Conservation (phyloP, 2,329 filamentous ascomycete species). For the Clarireedia paspali region DNA sequence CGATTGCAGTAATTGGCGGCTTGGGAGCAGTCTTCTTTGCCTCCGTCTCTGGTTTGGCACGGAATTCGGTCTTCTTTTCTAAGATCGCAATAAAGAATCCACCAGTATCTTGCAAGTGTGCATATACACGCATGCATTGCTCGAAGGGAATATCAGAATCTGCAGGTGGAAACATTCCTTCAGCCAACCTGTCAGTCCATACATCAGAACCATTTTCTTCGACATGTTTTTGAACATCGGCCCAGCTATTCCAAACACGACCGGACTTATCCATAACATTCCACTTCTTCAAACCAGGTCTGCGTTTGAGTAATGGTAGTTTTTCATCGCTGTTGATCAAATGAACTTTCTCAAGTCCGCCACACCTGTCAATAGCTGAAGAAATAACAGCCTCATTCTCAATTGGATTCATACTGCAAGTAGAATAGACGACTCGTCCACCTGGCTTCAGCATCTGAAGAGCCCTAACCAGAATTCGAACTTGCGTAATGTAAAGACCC, state of each 20-base stretch:
- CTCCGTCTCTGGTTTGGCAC: slow-evolving; percentile 61
- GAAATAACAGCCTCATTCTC: slow-evolving; percentile 93
- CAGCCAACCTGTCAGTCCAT: slow-evolving; percentile 59
- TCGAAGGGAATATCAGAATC: slow-evolving; percentile 67
- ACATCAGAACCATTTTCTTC: slow-evolving; percentile 50
- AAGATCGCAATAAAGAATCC: slow-evolving; percentile 96
- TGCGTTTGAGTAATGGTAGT: slow-evolving; percentile 69
- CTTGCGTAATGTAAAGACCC: slow-evolving; percentile 79
- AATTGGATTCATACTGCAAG: slow-evolving; percentile 96
- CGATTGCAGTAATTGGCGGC: slow-evolving; percentile 30
- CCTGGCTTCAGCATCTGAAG: slow-evolving; percentile 95
- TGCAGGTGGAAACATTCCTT: slow-evolving; percentile 75
- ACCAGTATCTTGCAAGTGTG: slow-evolving; percentile 91
- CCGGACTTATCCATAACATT: slow-evolving; percentile 83
- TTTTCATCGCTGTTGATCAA: slow-evolving; percentile 77
- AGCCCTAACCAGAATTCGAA: slow-evolving; percentile 82
- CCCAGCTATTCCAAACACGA: slow-evolving; percentile 72
- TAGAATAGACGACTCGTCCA: slow-evolving; percentile 92
- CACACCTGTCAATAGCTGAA: slow-evolving; percentile 82
- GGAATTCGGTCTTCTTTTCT: slow-evolving; percentile 84
- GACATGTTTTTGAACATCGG: slow-evolving; percentile 66
- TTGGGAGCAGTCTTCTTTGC: slow-evolving; percentile 40
- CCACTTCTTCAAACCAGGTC: slow-evolving; percentile 73
- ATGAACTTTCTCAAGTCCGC: slow-evolving; percentile 71
- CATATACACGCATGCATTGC: slow-evolving; percentile 87